phyloP scores from a whole-genome alignment of 345 rosid genomes.

The Sonneratia alba region DNA sequence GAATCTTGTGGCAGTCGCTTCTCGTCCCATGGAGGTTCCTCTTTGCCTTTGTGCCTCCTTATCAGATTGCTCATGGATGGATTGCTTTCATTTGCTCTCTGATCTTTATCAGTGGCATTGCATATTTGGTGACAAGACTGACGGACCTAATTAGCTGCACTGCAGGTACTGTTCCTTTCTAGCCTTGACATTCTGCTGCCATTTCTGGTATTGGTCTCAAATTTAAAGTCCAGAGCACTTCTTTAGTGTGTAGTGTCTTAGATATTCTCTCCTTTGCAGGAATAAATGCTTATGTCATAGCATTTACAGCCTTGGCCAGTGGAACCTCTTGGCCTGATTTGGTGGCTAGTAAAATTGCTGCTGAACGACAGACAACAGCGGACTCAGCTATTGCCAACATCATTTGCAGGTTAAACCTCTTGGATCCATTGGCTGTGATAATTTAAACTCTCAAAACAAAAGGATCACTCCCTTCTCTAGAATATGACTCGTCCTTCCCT shows the following conservation, averaged over 20 bases:
- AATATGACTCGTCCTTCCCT: neutral
- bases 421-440: neutral
- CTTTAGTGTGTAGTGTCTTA: neutral
- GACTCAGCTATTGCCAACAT: constrained; percentile 98
- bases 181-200: neutral
- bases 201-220: neutral
- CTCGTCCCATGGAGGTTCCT: constrained; percentile 68
- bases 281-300: constrained; percentile 84
- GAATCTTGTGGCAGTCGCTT: constrained; percentile 49
- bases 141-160: constrained; percentile 87
- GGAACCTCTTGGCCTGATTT: constrained; percentile 99
- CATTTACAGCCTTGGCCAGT: constrained; percentile 82
- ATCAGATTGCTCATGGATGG: constrained; percentile 87
- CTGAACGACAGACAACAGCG: constrained; percentile 83
- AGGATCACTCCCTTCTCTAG: neutral
- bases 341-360: constrained; percentile 95
- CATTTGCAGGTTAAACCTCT: constrained; percentile 65
- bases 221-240: neutral
- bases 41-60: constrained; percentile 90
- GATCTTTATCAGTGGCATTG: constrained; percentile 69
- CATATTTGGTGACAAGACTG: constrained; percentile 62
- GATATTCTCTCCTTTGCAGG: constrained; percentile 29
- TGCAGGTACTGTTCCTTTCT: constrained; percentile 42
- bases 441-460: neutral
- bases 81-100: constrained; percentile 77